Conservation (phyloP, 78 protist genomes). For the Tieghemostelium lacteum region DNA sequence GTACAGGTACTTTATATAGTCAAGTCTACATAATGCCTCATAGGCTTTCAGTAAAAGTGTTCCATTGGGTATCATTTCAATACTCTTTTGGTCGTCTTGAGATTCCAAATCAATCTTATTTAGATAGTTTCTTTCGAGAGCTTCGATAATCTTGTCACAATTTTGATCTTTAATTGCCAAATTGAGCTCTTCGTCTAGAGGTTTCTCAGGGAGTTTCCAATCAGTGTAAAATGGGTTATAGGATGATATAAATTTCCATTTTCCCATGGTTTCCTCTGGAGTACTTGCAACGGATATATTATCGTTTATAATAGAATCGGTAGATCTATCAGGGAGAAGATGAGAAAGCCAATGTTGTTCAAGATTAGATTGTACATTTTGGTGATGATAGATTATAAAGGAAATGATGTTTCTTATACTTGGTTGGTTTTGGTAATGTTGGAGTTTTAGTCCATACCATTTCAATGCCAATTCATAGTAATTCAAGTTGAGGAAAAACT, state of each 20-base stretch:
- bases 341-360: not conserved
- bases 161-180: not conserved
- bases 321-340: not conserved
- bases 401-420: not conserved
- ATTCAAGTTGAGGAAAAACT: not conserved
- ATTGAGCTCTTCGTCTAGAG: not conserved
- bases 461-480: not conserved
- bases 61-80: not conserved
- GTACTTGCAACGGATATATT: not conserved
- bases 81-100: not conserved
- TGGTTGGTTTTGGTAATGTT: not conserved
- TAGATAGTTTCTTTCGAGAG: not conserved
- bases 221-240: not conserved
- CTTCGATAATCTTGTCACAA: not conserved
- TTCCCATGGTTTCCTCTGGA: not conserved
- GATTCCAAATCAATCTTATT: not conserved
- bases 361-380: not conserved
- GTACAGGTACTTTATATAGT: not conserved
- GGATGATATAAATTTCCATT: not conserved
- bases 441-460: not conserved
- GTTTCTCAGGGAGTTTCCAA: not conserved
- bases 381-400: not conserved
- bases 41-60: not conserved
- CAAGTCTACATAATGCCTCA: not conserved
- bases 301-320: not conserved